A percentile compares a stretch with the other conserved stretches of the same genome.
phyloP scores from a whole-genome alignment of 2,329 filamentous ascomycete species.

The Ascochyta clinopodiicola region DNA sequence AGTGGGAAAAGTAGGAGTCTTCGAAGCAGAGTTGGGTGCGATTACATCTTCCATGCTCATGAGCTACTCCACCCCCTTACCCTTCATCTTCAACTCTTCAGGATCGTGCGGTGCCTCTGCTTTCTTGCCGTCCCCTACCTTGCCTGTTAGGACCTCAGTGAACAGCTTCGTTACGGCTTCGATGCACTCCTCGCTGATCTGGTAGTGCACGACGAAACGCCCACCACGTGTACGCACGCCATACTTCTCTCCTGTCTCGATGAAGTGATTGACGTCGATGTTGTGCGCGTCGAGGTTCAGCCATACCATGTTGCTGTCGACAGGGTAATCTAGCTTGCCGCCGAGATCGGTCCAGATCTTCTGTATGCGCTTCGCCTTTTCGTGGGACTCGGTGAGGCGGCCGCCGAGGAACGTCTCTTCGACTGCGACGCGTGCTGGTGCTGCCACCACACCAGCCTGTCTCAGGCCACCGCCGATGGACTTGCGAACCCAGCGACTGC shows the following conservation, averaged over 20 bases:
- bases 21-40: too few relatives aligned
- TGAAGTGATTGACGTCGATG: conserved; percentile 60
- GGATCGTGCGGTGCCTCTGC: conserved; percentile 28
- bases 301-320: conserved; percentile 95
- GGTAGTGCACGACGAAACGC: conserved; percentile 73
- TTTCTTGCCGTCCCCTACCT: conserved; percentile 28
- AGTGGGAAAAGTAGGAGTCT: too few relatives aligned
- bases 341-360: conserved; percentile 72
- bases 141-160: conserved; percentile 30
- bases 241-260: conserved; percentile 61
- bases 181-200: conserved; percentile 72
- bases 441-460: conserved; percentile 77
- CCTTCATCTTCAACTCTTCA: conserved; percentile 39
- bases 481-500: conserved; percentile 79
- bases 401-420: conserved; percentile 80
- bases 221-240: conserved; percentile 65
- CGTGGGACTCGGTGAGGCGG: conserved; percentile 66
- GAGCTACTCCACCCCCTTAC: conserved; percentile 38
- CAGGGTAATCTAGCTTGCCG: conserved; percentile 70
- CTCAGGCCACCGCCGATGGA: conserved; percentile 79
- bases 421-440: conserved; percentile 76
- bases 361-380: conserved; percentile 67
- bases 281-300: conserved; percentile 71
- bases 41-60: too few relatives aligned
- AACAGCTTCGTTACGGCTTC: conserved; percentile 45